These are phyloP conservation scores for Rhodotorula taiwanensis DNA, from an alignment of 768 basidiomycete species.

Conservation along the genomic window DNA sequence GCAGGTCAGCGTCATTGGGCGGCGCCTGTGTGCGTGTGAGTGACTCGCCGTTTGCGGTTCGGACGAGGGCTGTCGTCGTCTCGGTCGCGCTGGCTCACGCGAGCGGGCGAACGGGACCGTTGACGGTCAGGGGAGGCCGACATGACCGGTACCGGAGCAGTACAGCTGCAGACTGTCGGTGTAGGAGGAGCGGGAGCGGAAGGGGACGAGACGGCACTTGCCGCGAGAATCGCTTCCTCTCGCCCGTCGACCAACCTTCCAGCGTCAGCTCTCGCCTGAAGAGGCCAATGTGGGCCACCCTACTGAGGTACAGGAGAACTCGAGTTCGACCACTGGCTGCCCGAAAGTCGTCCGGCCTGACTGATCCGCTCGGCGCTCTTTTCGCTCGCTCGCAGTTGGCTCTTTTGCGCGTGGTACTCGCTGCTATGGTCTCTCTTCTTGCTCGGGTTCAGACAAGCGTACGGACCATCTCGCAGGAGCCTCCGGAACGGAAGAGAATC, in stretches of 20 bases:
- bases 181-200: not conserved
- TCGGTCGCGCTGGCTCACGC: too few species aligned
- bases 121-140: constrained; percentile 1
- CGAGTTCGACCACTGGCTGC: too few species aligned
- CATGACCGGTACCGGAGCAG: constrained; percentile 17
- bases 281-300: constrained; percentile 6
- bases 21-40: not conserved
- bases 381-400: constrained; percentile 1
- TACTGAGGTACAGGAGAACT: constrained; percentile 18
- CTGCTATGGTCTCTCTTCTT: constrained; percentile 61
- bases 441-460: constrained; percentile 66
- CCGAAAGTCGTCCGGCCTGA: too few species aligned
- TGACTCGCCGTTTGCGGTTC: constrained; percentile 28
- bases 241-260: too few species aligned
- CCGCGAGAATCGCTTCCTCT: too few species aligned
- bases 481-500: too few species aligned
- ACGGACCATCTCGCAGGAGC: too few species aligned
- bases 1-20: not conserved
- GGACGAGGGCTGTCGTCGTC: not conserved
- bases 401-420: constrained; percentile 52
- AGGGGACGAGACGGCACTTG: too few species aligned
- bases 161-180: not conserved
- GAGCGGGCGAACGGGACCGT: not conserved
- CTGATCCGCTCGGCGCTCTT: too few species aligned
- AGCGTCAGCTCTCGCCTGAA: too few species aligned